These are phyloP conservation scores for Agrostemma githago DNA, from an alignment of 148 eudicot species.

Conservation along the genomic window DNA sequence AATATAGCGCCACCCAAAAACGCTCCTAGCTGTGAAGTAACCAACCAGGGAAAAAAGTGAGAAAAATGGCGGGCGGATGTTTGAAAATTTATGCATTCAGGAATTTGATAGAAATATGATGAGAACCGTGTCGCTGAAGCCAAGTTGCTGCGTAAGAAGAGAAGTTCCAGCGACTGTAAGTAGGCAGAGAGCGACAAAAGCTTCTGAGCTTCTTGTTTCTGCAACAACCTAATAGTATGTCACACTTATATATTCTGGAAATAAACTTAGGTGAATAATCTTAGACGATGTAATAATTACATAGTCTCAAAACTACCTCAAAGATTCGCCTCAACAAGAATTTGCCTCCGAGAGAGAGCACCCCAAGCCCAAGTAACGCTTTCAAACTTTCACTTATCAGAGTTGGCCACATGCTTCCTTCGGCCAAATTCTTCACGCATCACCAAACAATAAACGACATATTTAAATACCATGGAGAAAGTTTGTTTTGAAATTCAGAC, in stretches of 20 bases:
- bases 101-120: conserved; percentile 1
- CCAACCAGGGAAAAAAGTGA: conserved; percentile 2
- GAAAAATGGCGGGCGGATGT: not conserved
- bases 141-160: conserved; percentile 90
- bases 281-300: not conserved
- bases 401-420: conserved; percentile 82
- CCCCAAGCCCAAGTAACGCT: conserved; percentile 80
- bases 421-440: conserved; percentile 60
- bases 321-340: conserved; percentile 74
- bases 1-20: conserved; percentile 93
- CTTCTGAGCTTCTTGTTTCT: conserved; percentile 98
- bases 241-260: conserved; percentile 25
- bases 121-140: conserved; percentile 96
- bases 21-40: conserved; percentile 79
- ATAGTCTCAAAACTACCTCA: conserved; percentile 49
- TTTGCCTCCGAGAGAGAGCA: conserved; percentile 91
- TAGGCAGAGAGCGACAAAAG: conserved; percentile 95
- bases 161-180: conserved; percentile 96
- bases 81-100: not conserved
- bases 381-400: conserved; percentile 77
- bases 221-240: conserved; percentile 72
- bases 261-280: conserved; percentile 9
- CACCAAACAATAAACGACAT: conserved; percentile 4
- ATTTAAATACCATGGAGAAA: too few relatives aligned
- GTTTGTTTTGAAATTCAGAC: not conserved